Percentiles rank a stretch among this genome's conserved stretches.
These are phyloP conservation scores for Sugiyamaella castrensis DNA, from an alignment of 1,139 yeast genomes.

Conservation along the genomic window DNA sequence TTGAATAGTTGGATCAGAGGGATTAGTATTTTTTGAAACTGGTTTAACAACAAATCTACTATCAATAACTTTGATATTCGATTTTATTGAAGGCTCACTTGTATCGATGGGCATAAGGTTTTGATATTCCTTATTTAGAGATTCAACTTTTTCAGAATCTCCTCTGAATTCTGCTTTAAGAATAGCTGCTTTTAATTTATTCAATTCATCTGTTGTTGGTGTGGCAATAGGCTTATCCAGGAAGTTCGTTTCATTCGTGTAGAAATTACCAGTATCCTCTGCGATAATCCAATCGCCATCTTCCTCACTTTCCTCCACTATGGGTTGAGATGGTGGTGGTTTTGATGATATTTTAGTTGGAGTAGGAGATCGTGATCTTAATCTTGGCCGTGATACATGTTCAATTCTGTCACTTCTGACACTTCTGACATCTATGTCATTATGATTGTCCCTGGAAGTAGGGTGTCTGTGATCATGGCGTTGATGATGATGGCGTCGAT, in stretches of 20 bases:
- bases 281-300: conserved; percentile 33
- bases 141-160: conserved; percentile 24
- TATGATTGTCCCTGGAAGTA: too few relatives aligned
- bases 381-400: too few relatives aligned
- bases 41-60: conserved; percentile 3
- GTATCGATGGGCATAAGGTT: conserved; percentile 15
- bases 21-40: conserved; percentile 16
- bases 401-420: too few relatives aligned
- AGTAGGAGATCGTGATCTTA: too few relatives aligned
- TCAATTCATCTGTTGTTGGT: conserved; percentile 25
- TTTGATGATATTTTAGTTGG: too few relatives aligned
- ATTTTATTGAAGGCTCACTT: conserved; percentile 1
- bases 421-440: too few relatives aligned
- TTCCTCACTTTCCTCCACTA: conserved; percentile 15
- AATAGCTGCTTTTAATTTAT: conserved; percentile 38
- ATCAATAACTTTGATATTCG: conserved; percentile 8
- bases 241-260: conserved; percentile 7
- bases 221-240: conserved; percentile 8
- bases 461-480: too few relatives aligned
- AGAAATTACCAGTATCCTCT: conserved; percentile 24
- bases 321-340: background rate
- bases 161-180: conserved; percentile 39
- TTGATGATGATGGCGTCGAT: too few relatives aligned
- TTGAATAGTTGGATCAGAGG: conserved; percentile 36
- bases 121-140: conserved; percentile 36